Conservation (phyloP, 2,329 filamentous ascomycete genomes). For the Penicillium sp. region DNA sequence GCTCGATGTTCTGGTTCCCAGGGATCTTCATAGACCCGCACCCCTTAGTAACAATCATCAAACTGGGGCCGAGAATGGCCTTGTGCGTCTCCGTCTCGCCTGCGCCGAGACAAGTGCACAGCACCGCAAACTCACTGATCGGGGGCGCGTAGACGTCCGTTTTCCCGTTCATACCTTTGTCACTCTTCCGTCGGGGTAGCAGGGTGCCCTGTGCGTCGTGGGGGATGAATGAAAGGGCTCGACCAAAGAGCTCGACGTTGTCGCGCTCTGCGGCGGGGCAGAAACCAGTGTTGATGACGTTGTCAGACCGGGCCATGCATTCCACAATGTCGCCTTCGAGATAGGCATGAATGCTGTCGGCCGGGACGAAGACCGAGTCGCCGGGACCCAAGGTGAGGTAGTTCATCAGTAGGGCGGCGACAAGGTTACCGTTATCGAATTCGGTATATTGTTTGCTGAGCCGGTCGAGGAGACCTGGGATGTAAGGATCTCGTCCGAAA, state of each 20-base stretch:
- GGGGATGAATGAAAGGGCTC: slow-evolving; percentile 66
- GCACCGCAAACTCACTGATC: slow-evolving; percentile 73
- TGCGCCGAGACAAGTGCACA: slow-evolving; percentile 60
- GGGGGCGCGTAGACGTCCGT: slow-evolving; percentile 69
- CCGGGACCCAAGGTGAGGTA: slow-evolving; percentile 68
- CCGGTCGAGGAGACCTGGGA: slow-evolving; percentile 67
- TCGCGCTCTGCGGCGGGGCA: slow-evolving; percentile 69
- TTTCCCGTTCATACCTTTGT: slow-evolving; percentile 61
- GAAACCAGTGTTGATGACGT: slow-evolving; percentile 76
- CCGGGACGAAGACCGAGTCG: slow-evolving; percentile 71
- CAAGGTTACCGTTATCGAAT: slow-evolving; percentile 68
- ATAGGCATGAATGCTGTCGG: slow-evolving; percentile 76
- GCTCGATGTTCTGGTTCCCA: slow-evolving; percentile 53
- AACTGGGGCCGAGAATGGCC: slow-evolving; percentile 63
- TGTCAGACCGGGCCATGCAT: slow-evolving; percentile 77
- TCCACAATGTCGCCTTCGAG: slow-evolving; percentile 75
- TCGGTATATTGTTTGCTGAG: slow-evolving; percentile 67
- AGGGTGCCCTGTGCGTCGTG: slow-evolving; percentile 62
- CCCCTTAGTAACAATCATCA: slow-evolving; percentile 67
- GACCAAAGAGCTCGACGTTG: slow-evolving; percentile 66
- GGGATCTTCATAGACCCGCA: slow-evolving; percentile 60
- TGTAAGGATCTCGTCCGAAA: slow-evolving; percentile 61
- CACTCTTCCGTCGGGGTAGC: slow-evolving; percentile 55
- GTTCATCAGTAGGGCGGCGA: slow-evolving; percentile 76
- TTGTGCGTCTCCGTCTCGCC: slow-evolving; percentile 64